Evolutionary conservation across 2,329 filamentous ascomycete species (phyloP).

Genomic region (Hypoxylon sp.): DNA sequence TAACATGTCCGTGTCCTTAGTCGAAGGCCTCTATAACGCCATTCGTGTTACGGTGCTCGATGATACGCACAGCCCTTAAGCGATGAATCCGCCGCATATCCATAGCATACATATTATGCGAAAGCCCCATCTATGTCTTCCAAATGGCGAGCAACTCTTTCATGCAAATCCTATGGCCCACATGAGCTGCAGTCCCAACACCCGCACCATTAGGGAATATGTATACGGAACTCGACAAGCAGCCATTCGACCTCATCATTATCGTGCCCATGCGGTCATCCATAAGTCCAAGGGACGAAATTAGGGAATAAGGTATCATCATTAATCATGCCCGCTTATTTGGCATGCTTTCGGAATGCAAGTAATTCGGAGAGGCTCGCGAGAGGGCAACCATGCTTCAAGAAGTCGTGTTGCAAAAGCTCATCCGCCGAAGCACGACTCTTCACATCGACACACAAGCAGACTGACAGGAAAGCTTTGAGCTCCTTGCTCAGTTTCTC

Average conservation of each 20-base stretch:
- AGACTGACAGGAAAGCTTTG: constrained; percentile 96
- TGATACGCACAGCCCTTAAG: constrained; percentile 20
- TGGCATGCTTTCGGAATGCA: constrained; percentile 84
- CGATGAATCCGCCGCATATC: constrained; percentile 35
- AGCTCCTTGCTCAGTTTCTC: constrained; percentile 98
- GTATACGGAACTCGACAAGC: constrained; percentile 41
- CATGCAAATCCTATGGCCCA: constrained; percentile 49
- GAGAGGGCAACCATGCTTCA: constrained; percentile 90
- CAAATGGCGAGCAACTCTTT: constrained; percentile 45
- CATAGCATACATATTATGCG: constrained; percentile 37
- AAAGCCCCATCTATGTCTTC: constrained; percentile 42
- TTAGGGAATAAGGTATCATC: constrained; percentile 51
- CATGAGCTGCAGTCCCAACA: constrained; percentile 43
- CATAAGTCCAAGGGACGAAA: constrained; percentile 40
- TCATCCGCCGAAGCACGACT: constrained; percentile 93
- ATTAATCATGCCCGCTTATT: constrained; percentile 61
- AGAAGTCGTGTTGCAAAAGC: constrained; percentile 91
- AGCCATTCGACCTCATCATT: constrained; percentile 39
- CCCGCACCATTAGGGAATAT: constrained; percentile 32
- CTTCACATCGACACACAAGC: constrained; percentile 96
- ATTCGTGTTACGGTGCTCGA: constrained; percentile 18
- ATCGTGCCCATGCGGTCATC: constrained; percentile 23
- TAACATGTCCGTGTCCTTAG: constrained; percentile 29
- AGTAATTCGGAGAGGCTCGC: constrained; percentile 88
- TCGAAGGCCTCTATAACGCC: constrained; percentile 24